A percentile compares a stretch with the other conserved stretches of the same genome.
These are phyloP conservation scores for Rhodotorula sp. DNA, from an alignment of 1,284 basidiomycete genomes.

Conservation along the genomic window DNA sequence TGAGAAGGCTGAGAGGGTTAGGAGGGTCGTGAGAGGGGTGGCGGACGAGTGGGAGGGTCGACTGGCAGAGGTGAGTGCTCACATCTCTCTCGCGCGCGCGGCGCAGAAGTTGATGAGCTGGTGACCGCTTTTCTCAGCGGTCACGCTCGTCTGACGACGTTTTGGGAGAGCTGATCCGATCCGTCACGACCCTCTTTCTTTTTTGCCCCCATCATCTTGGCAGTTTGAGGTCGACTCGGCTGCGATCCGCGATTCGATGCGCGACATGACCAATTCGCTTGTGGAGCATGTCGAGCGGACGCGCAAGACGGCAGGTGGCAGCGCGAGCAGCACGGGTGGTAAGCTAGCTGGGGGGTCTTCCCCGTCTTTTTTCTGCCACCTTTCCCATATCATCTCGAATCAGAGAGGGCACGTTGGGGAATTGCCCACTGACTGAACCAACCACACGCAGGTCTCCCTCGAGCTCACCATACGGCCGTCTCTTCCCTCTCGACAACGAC, in stretches of 20 bases:
- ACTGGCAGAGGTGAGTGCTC: constrained; percentile 57
- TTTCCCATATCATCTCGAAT: not conserved
- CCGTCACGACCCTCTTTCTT: not conserved
- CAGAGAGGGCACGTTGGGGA: not conserved
- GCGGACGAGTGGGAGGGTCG: constrained; percentile 59
- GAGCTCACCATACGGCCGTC: constrained; percentile 73
- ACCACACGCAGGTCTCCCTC: constrained; percentile 65
- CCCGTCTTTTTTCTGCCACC: not conserved
- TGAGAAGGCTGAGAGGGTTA: constrained; percentile 12
- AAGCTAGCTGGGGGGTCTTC: not conserved
- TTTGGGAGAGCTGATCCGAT: not conserved
- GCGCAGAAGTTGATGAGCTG: not conserved
- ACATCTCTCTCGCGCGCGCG: not conserved
- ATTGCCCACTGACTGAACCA: not conserved
- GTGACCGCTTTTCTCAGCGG: not conserved
- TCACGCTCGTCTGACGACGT: not conserved
- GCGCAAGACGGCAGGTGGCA: constrained; percentile 15
- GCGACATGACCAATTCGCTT: constrained; percentile 75
- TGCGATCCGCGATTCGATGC: constrained; percentile 63
- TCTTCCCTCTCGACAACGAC: constrained; percentile 85
- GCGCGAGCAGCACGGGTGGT: constrained; percentile 14
- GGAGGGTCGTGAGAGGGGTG: constrained; percentile 19
- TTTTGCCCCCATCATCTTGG: not conserved
- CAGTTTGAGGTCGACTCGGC: constrained; percentile 65
- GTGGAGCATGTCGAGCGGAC: constrained; percentile 38